Evolutionary conservation across 2,329 filamentous ascomycete genomes (phyloP), one percentile per base, ranked within the genome.

Genomic region (Arthroderma sp.): DNA sequence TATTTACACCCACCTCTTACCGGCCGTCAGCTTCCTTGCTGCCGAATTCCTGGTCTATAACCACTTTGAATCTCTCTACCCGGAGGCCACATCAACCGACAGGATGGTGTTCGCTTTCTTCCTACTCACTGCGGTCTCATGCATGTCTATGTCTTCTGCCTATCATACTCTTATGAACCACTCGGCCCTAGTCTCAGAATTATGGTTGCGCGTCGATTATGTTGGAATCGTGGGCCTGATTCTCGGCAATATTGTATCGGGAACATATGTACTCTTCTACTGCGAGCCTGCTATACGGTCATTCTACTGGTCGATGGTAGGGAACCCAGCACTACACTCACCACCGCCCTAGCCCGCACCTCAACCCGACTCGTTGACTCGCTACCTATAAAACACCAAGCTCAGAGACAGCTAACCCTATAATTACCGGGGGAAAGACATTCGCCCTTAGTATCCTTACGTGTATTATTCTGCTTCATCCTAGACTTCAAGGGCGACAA

Each of bases 1-100:
- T 59, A 83, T 85, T 55, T 84, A 80, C 60, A 73, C 77, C 1
- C 81, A 85, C 59, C 69, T 85, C 7, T 55, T 85, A 37, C 86
- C 85, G 4, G 76, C 81, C 7, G 38, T 81, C 1, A 52, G 73
- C 32, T 78, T 83, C 46, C 57, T 75, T 3, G 32, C 29, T 29
- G 39, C 40, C 9, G 46, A 51, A 30, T 36, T 43, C 38, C 28
- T 47, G 6, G 27, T 51, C 10, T 46, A 47, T 31, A 38, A 28
- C 36, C 29, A 50, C 29, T 49, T 52, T n/a, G 41, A 28, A 6
- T 5, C 37, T 1, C 43, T 36, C 43, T 49, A 49, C 33, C 45
- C 46, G 2, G 36, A 43, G 10, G 45, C 42, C 22, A 39, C 46
- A 9, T 6, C 30, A 32, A 22, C 34, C 1, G 47, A 52, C 31